These are phyloP conservation scores for Trichoderma afroharzianum DNA, from an alignment of 2,329 filamentous ascomycete species.

Conservation along the genomic window DNA sequence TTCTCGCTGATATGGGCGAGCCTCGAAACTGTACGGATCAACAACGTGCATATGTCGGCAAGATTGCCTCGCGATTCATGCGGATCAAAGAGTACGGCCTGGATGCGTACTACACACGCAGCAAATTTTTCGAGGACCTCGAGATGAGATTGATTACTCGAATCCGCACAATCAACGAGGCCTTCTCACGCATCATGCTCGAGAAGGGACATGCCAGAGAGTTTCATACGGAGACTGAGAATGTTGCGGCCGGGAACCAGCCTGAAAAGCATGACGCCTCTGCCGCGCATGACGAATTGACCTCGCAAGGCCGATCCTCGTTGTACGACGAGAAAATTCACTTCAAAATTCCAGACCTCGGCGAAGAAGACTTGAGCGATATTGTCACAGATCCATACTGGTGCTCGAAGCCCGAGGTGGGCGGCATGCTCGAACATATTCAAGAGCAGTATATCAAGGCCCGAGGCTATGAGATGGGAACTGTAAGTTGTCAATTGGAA, in stretches of 20 bases:
- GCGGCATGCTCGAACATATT: slow-evolving; percentile 35
- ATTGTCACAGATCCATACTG: slow-evolving; percentile 21
- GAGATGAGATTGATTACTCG: slow-evolving; percentile 37
- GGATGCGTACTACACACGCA: slow-evolving; percentile 34
- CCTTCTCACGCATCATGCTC: slow-evolving; percentile 31
- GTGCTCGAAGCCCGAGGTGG: slow-evolving; percentile 14
- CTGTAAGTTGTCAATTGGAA: slow-evolving; percentile 27
- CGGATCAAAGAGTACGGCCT: slow-evolving; percentile 29
- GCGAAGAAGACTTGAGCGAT: neutral
- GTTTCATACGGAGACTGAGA: neutral
- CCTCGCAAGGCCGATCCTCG: neutral
- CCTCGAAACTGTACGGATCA: slow-evolving; percentile 26
- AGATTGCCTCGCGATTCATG: slow-evolving; percentile 31
- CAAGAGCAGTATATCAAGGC: slow-evolving; percentile 37
- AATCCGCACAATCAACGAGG: slow-evolving; percentile 37
- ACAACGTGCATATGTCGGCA: slow-evolving; percentile 36
- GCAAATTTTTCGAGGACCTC: slow-evolving; percentile 28
- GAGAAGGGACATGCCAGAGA: slow-evolving; percentile 22
- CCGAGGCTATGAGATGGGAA: slow-evolving; percentile 54
- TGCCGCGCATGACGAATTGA: neutral
- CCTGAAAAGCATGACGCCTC: neutral
- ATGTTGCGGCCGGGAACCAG: neutral
- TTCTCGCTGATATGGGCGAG: slow-evolving; percentile 31
- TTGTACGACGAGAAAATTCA: neutral
- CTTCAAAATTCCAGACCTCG: neutral